Evolutionary conservation across 805 yeast species (phyloP).

Genomic region (Lipomyces chichibuensis): DNA sequence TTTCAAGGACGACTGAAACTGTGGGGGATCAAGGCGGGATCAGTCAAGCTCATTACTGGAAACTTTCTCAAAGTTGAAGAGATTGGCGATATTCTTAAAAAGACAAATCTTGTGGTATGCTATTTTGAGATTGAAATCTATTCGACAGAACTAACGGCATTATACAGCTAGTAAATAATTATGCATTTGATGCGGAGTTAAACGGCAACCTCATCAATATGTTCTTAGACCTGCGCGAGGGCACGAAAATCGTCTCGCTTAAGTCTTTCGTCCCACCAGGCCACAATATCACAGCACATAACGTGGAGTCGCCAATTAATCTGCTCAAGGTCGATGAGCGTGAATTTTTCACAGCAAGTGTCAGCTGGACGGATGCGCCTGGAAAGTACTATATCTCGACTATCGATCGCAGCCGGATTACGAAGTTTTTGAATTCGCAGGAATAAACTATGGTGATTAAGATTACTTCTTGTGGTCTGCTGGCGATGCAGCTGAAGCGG

Average conservation of each 20-base stretch:
- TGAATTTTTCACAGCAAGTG: conserved; percentile 69
- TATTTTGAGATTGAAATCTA: neutral
- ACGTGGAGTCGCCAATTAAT: conserved; percentile 61
- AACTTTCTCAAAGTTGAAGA: conserved; percentile 69
- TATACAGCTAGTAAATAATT: conserved; percentile 67
- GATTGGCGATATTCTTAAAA: conserved; percentile 58
- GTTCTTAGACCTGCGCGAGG: conserved; percentile 65
- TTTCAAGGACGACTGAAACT: conserved; percentile 59
- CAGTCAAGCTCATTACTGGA: conserved; percentile 61
- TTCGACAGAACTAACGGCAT: neutral
- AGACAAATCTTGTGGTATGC: conserved; percentile 62
- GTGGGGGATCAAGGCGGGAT: conserved; percentile 66
- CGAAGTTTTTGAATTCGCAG: conserved; percentile 22
- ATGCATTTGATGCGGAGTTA: conserved; percentile 75
- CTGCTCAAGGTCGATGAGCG: conserved; percentile 64
- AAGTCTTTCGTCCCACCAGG: conserved; percentile 79
- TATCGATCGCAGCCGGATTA: conserved; percentile 49
- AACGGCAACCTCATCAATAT: conserved; percentile 69
- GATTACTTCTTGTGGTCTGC: neutral
- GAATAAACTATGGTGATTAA: neutral
- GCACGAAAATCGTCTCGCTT: conserved; percentile 77
- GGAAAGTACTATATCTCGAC: conserved; percentile 79
- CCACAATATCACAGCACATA: conserved; percentile 61
- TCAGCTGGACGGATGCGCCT: conserved; percentile 84
- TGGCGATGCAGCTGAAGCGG: neutral